A percentile compares a stretch with the other conserved stretches of the same genome.
phyloP scores from a whole-genome alignment of 2,329 filamentous ascomycete genomes.

The Phoma sp. region DNA sequence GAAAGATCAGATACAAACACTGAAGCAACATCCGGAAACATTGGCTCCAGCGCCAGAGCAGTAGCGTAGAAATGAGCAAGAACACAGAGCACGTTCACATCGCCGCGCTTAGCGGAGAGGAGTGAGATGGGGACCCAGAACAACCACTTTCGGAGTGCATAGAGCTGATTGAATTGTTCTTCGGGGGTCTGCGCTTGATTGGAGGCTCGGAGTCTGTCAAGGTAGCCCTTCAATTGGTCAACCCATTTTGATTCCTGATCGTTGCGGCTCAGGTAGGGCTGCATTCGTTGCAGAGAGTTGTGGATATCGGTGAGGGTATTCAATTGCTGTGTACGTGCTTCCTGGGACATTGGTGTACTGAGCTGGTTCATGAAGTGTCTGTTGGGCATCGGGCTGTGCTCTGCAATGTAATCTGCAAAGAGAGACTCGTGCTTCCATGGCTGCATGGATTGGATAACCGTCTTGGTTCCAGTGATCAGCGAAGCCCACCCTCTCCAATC shows the following conservation, averaged over 20 bases:
- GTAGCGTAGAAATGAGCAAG: slow-evolving; percentile 92
- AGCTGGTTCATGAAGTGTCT: slow-evolving; percentile 65
- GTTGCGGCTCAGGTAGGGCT: slow-evolving; percentile 51
- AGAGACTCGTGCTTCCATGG: slow-evolving; percentile 89
- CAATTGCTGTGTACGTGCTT: slow-evolving; percentile 62
- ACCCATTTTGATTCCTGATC: slow-evolving; percentile 57
- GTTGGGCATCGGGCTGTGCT: slow-evolving; percentile 61
- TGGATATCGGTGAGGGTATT: slow-evolving; percentile 49
- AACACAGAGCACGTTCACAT: slow-evolving; percentile 78
- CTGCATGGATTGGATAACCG: slow-evolving; percentile 92
- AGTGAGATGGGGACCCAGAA: slow-evolving; percentile 93
- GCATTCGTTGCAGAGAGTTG: slow-evolving; percentile 52
- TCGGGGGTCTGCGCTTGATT: slow-evolving; percentile 62
- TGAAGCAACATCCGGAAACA: slow-evolving; percentile 89
- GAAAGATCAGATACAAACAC: slow-evolving; percentile 75
- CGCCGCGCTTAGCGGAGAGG: slow-evolving; percentile 76
- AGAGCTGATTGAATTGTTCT: slow-evolving; percentile 88
- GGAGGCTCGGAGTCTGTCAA: slow-evolving; percentile 52
- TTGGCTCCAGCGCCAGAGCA: slow-evolving; percentile 83
- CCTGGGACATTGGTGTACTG: slow-evolving; percentile 67
- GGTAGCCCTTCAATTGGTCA: slow-evolving; percentile 55
- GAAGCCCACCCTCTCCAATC: slow-evolving; percentile 96
- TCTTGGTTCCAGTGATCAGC: slow-evolving; percentile 63
- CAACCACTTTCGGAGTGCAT: slow-evolving; percentile 87
- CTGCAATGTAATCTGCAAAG: slow-evolving; percentile 80